Evolutionary conservation across 2,329 filamentous ascomycete species (phyloP).

Genomic region (Xylaria sp.): DNA sequence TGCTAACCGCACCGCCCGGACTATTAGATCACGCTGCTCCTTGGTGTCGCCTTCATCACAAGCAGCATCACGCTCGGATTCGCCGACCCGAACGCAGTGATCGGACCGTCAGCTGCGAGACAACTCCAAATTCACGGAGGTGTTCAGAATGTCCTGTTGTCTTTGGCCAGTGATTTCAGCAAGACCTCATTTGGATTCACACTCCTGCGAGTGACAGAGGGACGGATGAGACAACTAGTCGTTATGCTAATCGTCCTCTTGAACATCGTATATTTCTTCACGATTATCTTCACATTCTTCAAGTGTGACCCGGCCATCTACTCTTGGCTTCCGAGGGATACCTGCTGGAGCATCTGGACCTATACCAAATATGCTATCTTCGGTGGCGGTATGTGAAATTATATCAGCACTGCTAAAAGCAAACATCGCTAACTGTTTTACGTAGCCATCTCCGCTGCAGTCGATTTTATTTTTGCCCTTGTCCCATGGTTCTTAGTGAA

Average conservation of each 20-base stretch:
- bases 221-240: conserved; percentile 33
- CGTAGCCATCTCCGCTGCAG: conserved; percentile 43
- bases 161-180: conserved; percentile 38
- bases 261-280: conserved; percentile 41
- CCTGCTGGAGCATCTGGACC: conserved; percentile 39
- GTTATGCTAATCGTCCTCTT: conserved; percentile 36
- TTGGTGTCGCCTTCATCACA: conserved; percentile 38
- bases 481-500: conserved; percentile 49
- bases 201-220: conserved; percentile 39
- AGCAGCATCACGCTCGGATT: conserved; percentile 40
- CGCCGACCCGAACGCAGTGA: conserved; percentile 32
- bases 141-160: conserved; percentile 41
- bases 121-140: conserved; percentile 40
- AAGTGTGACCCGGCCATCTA: conserved; percentile 41
- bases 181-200: conserved; percentile 44
- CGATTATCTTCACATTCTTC: conserved; percentile 42
- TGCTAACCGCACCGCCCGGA: conserved; percentile 2
- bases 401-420: too few species aligned
- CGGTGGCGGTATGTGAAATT: conserved; percentile 35
- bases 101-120: conserved; percentile 1
- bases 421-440: conserved; percentile 2
- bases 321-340: conserved; percentile 38
- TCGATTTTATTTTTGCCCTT: conserved; percentile 47
- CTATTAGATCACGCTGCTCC: conserved; percentile 19
- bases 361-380: conserved; percentile 42